Base-by-base conservation (phyloP, 371 early-diverging fungal genomes). In the Mucor sp. region DNA sequence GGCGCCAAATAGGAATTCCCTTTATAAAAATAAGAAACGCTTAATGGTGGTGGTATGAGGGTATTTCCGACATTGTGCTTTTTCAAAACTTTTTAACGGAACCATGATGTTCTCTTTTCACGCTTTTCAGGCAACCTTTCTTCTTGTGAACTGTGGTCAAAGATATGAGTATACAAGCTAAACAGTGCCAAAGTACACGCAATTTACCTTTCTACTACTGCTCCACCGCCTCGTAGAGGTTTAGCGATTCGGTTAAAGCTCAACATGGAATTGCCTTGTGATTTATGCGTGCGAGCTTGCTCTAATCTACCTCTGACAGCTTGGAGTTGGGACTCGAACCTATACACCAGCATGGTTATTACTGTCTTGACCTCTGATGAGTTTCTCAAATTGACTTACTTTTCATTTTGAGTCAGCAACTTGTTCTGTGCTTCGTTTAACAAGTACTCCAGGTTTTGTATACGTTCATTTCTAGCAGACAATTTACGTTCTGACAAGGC, bases 401-500 rank as follows among this genome's bases (percentile, higher is more conserved):
- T 92, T 75, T 92, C 91, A 74, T 92, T 92, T 78, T 93, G 95
- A 67, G 83, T 78, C 14, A 91, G 85, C 62, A 87, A 68, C 68
- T 91, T 89, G 67, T 84, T 88, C 74, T 86, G 89, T 32, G 87
- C 82, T 70, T 96, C 94, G 69, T 93, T 89, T 61, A 97, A 73
- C 53, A 95, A 77, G 23, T 77, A 62, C 78, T 98, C 97, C 66
- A 99, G 76, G 57, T 88, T 93, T 63, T 89, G 84, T 61, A 99
- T 97, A 65, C 97, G 92, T 78, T 97, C 98, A 72, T 94, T 95
- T 43, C 97, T 87, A 6, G 95, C 93, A 50, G 77, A 80, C 59
- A 99, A 79, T 84, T 97, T 97, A 59, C 97, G 91, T 43, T 99
- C 97, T 17, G 92, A 86, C 35, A 96, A 78, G 21, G 92, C 90